Percentiles rank a stretch among this genome's conserved stretches.
Evolutionary conservation across 805 yeast genomes (phyloP).

Genomic region (Yarrowia sp.): DNA sequence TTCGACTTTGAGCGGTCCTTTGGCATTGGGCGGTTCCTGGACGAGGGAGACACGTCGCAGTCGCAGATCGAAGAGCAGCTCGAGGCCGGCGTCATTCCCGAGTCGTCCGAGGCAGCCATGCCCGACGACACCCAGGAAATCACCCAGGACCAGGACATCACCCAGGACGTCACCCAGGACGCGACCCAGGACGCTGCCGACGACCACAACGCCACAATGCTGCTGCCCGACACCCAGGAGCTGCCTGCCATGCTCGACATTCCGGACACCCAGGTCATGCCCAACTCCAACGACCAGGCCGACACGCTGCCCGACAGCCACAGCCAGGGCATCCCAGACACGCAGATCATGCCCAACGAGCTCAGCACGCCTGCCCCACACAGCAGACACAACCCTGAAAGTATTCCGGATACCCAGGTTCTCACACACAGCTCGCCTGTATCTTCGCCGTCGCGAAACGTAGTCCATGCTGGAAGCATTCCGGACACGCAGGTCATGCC

Average conservation of each 20-base stretch:
- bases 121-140: constrained; percentile 6
- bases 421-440: neutral
- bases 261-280: no score
- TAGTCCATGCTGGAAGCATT: neutral
- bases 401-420: neutral
- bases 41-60: neutral
- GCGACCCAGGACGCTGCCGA: neutral
- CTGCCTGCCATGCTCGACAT: neutral
- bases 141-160: neutral
- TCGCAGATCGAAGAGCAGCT: neutral
- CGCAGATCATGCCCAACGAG: neutral
- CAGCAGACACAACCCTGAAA: neutral
- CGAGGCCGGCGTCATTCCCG: neutral
- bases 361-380: neutral
- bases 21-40: neutral
- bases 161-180: neutral
- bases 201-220: neutral
- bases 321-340: neutral
- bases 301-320: no score
- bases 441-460: neutral
- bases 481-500: constrained; percentile 18
- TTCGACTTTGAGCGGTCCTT: constrained; percentile 14
- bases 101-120: neutral
- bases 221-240: neutral
- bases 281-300: no score